These are phyloP conservation scores for Cutaneotrichosporon mucoides DNA, from an alignment of 1,284 basidiomycete species.

Conservation along the genomic window DNA sequence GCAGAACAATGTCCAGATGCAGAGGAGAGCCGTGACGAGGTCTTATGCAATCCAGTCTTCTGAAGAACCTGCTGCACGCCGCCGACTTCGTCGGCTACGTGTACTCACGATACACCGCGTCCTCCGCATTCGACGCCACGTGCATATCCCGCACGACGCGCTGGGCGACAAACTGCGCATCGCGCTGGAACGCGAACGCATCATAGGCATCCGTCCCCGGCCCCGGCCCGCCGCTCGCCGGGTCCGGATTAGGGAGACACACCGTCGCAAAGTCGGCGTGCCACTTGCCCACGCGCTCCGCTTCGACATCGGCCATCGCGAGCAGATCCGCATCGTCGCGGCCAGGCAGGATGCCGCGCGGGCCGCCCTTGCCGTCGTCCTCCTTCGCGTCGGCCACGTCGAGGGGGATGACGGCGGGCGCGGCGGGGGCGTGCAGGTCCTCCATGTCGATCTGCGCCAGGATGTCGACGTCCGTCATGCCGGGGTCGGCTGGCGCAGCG, in stretches of 20 bases:
- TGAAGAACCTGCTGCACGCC: too few species aligned
- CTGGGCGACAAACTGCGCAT: conserved; percentile 31
- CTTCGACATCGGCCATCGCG: conserved; percentile 16
- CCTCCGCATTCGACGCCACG: conserved; percentile 34
- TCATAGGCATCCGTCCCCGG: conserved; percentile 18
- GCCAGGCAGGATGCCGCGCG: conserved; percentile 33
- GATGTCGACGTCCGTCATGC: conserved; percentile 21
- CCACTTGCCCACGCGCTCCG: conserved; percentile 16
- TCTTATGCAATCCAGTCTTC: too few species aligned
- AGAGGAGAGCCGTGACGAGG: too few species aligned
- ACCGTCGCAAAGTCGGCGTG: conserved; percentile 26
- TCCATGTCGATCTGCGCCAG: conserved; percentile 78
- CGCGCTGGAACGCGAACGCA: conserved; percentile 31
- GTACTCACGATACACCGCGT: conserved; percentile 17
- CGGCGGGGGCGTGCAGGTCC: conserved; percentile 69
- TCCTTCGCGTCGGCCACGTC: conserved; percentile 57
- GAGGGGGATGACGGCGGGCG: conserved; percentile 65
- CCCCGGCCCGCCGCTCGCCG: conserved; percentile 10
- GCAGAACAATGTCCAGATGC: too few species aligned
- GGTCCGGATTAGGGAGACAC: conserved; percentile 32
- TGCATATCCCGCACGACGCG: conserved; percentile 38
- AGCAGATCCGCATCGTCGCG: conserved; percentile 59
- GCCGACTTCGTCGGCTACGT: too few species aligned
- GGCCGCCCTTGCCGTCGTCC: conserved; percentile 16
- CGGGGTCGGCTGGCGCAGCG: conserved; percentile 3